A percentile compares a stretch with the other conserved stretches of the same genome.
These are phyloP conservation scores for Auricularia auricula-judae DNA, from an alignment of 768 basidiomycete genomes.

Conservation along the genomic window DNA sequence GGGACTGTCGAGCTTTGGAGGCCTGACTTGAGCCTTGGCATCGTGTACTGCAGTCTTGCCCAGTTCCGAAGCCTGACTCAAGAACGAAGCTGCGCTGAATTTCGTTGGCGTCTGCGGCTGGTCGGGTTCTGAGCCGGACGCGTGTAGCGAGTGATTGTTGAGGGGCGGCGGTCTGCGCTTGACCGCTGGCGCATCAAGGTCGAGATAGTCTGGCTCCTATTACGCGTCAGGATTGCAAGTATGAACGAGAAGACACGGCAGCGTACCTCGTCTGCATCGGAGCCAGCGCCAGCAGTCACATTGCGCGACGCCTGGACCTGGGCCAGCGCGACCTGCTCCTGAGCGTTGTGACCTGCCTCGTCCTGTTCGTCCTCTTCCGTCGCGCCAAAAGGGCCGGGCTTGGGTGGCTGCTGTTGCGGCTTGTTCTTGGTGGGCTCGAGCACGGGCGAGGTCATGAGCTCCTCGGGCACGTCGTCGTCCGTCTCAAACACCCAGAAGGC, in stretches of 20 bases:
- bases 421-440: constrained; percentile 37
- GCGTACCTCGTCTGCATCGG: not conserved
- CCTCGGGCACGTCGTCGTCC: constrained; percentile 84
- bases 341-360: constrained; percentile 19
- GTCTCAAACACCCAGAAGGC: constrained; percentile 99
- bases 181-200: constrained; percentile 47
- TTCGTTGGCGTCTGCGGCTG: not conserved
- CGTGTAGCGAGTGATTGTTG: not conserved
- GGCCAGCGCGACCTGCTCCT: constrained; percentile 16
- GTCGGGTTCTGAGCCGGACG: not conserved
- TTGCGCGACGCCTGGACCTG: not conserved
- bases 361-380: constrained; percentile 15
- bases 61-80: constrained; percentile 16
- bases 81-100: constrained; percentile 7
- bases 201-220: constrained; percentile 70
- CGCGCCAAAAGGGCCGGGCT: constrained; percentile 10
- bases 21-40: constrained; percentile 3
- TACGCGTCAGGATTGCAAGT: not conserved
- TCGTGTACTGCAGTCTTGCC: constrained; percentile 19
- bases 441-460: constrained; percentile 88
- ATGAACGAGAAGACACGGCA: not conserved
- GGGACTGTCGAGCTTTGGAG: constrained; percentile 12
- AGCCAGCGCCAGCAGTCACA: not conserved
- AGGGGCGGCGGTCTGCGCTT: constrained; percentile 4
- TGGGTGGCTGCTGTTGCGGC: constrained; percentile 34